These are phyloP conservation scores for Gentiana dahurica DNA, from an alignment of 257 asterid genomes.

Conservation along the genomic window DNA sequence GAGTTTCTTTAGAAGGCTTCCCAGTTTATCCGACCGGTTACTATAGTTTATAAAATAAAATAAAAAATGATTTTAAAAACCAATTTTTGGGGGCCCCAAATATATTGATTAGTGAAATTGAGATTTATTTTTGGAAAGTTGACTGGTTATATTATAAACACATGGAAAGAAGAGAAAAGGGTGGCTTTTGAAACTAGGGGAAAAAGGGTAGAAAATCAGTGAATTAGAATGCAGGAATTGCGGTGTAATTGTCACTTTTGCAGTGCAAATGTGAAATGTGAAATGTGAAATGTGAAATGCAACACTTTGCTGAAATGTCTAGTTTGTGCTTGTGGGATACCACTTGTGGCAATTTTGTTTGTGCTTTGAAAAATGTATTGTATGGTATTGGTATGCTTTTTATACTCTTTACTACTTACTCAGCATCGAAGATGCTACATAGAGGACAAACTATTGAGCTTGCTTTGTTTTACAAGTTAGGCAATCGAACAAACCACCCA, in stretches of 20 bases:
- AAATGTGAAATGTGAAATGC: too few species aligned
- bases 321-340: too few species aligned
- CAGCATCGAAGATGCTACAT: too few species aligned
- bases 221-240: constrained; percentile 20
- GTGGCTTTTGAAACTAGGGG: constrained; percentile 16
- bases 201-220: constrained; percentile 11
- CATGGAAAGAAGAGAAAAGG: constrained; percentile 51
- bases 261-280: constrained; percentile 16
- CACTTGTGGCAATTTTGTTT: too few species aligned
- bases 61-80: not conserved
- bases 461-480: too few species aligned
- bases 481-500: too few species aligned
- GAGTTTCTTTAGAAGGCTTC: constrained; percentile 76
- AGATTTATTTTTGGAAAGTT: constrained; percentile 12
- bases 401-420: too few species aligned
- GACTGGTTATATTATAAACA: constrained; percentile 16
- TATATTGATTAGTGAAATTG: constrained; percentile 22
- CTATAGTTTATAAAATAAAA: constrained; percentile 25
- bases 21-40: constrained; percentile 64
- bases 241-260: constrained; percentile 60
- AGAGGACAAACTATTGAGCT: too few species aligned
- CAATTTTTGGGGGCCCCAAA: constrained; percentile 24
- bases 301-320: too few species aligned
- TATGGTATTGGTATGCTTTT: too few species aligned
- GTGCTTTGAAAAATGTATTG: too few species aligned